Evolutionary conservation across 1,139 yeast species (phyloP), one percentile per base, ranked within the genome.

Genomic region (Hansenula lynferdii): DNA sequence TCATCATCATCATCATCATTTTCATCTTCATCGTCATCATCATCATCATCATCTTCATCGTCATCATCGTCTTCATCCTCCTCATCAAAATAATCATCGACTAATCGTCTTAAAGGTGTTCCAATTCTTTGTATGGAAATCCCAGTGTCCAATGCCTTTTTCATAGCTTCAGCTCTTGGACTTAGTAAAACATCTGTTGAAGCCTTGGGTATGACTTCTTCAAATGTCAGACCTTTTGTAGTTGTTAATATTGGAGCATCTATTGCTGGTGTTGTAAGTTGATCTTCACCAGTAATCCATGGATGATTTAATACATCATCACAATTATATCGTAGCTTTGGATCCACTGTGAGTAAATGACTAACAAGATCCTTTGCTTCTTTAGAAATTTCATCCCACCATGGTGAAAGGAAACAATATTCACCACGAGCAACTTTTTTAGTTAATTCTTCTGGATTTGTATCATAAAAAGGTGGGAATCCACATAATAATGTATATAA

Each of bases 391-490:
- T 90, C 96, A 61, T 90, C 97, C 97, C 97, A 90, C 97, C 97
- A 90, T 0, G 97, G 97, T 37, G 80, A 70, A 41, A 90, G 64
- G 57, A 89, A 90, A 8, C 85, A 83, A 59, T 74, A 90, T 51
- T 86, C 86, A 26, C 97, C 97, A 38, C 72, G 70, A 12, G 94
- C 77, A 26, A 90, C 95, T 59, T 89, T 89, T 48, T 72, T 75
- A 1, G 96, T 85, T 45, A 90, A 64, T n/a, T 72, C 72, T 48
- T 83, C 85, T 43, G 85, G 81, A 51, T 82, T 79, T 48, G 89
- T 95, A 58, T 90, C 96, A 62, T 86, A 90, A 59, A 90, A 90
- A 17, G 97, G 97, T 3, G 97, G 97, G 65, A 90, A 90, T 6
- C 97, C 97, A 64, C 97, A 87, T 35, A 90, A 65, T 28, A 89